These are phyloP conservation scores for Fusarium sp. DNA, from an alignment of 2,329 filamentous ascomycete genomes.

Conservation along the genomic window DNA sequence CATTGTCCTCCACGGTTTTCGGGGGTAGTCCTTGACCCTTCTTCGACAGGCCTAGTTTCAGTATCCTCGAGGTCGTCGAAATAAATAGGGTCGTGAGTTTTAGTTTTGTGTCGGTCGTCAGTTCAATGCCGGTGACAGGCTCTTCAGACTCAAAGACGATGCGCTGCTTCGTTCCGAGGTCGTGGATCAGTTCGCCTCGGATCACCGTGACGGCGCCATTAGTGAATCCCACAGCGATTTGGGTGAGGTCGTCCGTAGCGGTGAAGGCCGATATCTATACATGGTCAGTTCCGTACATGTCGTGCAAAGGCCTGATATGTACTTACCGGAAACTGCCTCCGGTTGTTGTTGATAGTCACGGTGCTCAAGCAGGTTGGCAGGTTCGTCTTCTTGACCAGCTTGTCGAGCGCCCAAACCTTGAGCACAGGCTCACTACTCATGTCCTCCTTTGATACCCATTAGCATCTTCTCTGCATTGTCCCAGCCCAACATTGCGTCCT, in stretches of 20 bases:
- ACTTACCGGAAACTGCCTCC: slow-evolving; percentile 90
- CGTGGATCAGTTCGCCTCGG: slow-evolving; percentile 93
- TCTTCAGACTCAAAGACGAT: slow-evolving; percentile 98
- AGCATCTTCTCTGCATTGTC: slow-evolving; percentile 7
- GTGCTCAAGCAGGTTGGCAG: slow-evolving; percentile 90
- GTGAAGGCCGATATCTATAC: slow-evolving; percentile 87
- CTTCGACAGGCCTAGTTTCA: slow-evolving; percentile 89
- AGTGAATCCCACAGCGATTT: slow-evolving; percentile 95
- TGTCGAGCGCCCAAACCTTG: slow-evolving; percentile 98
- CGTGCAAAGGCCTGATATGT: too few relatives aligned
- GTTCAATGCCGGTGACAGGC: slow-evolving; percentile 92
- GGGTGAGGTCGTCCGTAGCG: slow-evolving; percentile 88
- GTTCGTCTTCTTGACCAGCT: slow-evolving; percentile 93
- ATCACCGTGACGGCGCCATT: slow-evolving; percentile 96
- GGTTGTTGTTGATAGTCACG: slow-evolving; percentile 87
- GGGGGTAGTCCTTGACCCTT: slow-evolving; percentile 92
- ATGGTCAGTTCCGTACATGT: slow-evolving; percentile 5
- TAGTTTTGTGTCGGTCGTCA: slow-evolving; percentile 68
- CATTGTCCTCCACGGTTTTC: slow-evolving; percentile 88
- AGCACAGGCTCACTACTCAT: slow-evolving; percentile 88
- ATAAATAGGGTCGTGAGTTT: slow-evolving; percentile 87
- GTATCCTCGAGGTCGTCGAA: slow-evolving; percentile 88
- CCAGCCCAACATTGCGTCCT: background rate
- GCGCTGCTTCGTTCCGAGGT: slow-evolving; percentile 92
- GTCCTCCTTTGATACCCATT: slow-evolving; percentile 74